phyloP scores from a whole-genome alignment of 179 eudicot species.

The Carnegiea gigantea region DNA sequence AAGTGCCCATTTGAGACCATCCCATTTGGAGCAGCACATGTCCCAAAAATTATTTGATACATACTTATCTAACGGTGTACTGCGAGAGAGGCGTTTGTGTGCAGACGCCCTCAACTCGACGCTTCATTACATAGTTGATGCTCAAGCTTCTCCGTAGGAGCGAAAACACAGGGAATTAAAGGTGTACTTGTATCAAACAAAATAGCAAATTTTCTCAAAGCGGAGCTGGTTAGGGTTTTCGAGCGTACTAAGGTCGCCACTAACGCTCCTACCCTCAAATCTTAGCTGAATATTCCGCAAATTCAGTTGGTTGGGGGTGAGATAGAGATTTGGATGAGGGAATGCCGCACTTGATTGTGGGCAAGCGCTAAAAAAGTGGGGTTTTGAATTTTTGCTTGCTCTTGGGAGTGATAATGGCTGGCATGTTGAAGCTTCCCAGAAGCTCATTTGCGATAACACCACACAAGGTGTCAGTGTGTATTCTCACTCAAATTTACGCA shows the following conservation, averaged over 20 bases:
- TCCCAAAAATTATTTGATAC: too few species aligned
- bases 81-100: too few species aligned
- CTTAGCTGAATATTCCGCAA: not conserved
- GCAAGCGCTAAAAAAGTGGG: not conserved
- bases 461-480: constrained; percentile 84
- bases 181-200: too few species aligned
- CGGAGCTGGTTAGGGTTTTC: not conserved
- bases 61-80: too few species aligned
- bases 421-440: constrained; percentile 45
- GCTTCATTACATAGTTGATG: too few species aligned
- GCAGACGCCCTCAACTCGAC: too few species aligned
- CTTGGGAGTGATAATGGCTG: constrained; percentile 35
- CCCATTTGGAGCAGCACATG: too few species aligned
- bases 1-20: too few species aligned
- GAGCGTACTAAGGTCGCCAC: not conserved
- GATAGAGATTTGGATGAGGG: not conserved
- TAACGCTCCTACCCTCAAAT: not conserved
- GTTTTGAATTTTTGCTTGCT: not conserved
- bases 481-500: constrained; percentile 73
- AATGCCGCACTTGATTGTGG: not conserved
- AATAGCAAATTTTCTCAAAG: too few species aligned
- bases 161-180: too few species aligned
- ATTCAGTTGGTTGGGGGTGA: too few species aligned
- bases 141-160: too few species aligned
- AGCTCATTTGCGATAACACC: constrained; percentile 65